Conservation (phyloP, 805 yeast species). For the Metschnikowia shivogae region DNA sequence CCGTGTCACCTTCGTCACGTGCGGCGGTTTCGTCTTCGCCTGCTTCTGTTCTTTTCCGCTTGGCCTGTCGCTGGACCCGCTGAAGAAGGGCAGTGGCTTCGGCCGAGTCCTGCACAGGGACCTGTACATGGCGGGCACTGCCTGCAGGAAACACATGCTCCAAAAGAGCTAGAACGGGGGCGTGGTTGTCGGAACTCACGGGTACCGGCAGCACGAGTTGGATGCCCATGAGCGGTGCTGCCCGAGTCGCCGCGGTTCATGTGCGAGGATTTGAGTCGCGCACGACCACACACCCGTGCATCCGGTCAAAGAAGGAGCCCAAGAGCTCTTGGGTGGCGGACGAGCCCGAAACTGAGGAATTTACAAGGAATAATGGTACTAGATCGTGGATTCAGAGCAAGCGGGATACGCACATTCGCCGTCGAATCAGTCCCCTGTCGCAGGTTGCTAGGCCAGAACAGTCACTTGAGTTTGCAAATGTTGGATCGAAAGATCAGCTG, state of each 20-base stretch:
- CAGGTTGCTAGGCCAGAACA: too few relatives aligned
- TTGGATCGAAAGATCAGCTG: too few relatives aligned
- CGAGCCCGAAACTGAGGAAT: too few relatives aligned
- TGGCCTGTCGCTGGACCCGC: conserved; percentile 7
- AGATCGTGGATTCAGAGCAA: neutral
- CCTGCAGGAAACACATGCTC: neutral
- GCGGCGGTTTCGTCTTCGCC: neutral
- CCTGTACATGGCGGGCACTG: conserved; percentile 4
- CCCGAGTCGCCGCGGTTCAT: neutral
- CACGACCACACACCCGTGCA: neutral
- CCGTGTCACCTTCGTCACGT: neutral
- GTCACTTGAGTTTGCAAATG: too few relatives aligned
- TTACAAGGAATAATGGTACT: too few relatives aligned
- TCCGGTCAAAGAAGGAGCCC: neutral
- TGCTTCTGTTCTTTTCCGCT: neutral
- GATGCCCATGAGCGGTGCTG: neutral
- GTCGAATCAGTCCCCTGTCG: neutral
- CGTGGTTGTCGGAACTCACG: conserved; percentile 7
- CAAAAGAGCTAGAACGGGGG: conserved; percentile 8
- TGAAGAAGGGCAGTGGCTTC: conserved; percentile 10
- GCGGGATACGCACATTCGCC: neutral
- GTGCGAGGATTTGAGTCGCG: neutral
- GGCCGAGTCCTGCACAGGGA: conserved; percentile 10
- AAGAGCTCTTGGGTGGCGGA: too few relatives aligned
- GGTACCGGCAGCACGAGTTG: conserved; percentile 12